Evolutionary conservation across 116 monocot species (phyloP).

Genomic region (Dioscorea cayenensis): DNA sequence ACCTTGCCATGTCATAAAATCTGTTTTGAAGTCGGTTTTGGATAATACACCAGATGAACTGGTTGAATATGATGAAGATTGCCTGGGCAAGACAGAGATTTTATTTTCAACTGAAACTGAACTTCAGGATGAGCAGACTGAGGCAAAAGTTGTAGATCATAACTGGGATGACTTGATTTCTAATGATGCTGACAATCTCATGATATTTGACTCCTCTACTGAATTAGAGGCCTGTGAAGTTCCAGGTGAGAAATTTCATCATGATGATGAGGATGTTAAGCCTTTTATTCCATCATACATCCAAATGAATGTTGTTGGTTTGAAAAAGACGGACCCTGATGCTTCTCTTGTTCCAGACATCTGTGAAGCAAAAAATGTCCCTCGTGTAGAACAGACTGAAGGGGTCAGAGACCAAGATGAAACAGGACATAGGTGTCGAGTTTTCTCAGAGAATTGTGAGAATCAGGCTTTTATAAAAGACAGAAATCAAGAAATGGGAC

Average conservation of each 20-base stretch:
- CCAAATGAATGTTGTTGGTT: constrained; percentile 5
- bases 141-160: constrained; percentile 30
- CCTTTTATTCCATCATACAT: constrained; percentile 9
- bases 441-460: constrained; percentile 20
- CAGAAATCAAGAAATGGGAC: constrained; percentile 20
- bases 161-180: constrained; percentile 60
- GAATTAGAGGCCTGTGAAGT: constrained; percentile 21
- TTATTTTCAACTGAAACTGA: constrained; percentile 22
- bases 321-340: constrained; percentile 19
- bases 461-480: constrained; percentile 10
- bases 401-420: constrained; percentile 19
- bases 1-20: constrained; percentile 33
- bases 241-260: constrained; percentile 11
- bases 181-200: constrained; percentile 35
- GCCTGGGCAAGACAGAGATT: constrained; percentile 21
- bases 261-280: constrained; percentile 10
- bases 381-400: constrained; percentile 7
- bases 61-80: constrained; percentile 36
- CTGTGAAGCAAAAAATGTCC: constrained; percentile 8
- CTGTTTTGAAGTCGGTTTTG: constrained; percentile 35
- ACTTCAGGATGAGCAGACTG: constrained; percentile 10
- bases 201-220: constrained; percentile 33
- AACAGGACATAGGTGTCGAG: constrained; percentile 24
- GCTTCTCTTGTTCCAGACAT: constrained; percentile 2
- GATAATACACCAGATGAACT: constrained; percentile 13